Evolutionary conservation across 1,284 basidiomycete species (phyloP), one percentile per base, ranked within the genome.

Genomic region (Ustilago sp.): DNA sequence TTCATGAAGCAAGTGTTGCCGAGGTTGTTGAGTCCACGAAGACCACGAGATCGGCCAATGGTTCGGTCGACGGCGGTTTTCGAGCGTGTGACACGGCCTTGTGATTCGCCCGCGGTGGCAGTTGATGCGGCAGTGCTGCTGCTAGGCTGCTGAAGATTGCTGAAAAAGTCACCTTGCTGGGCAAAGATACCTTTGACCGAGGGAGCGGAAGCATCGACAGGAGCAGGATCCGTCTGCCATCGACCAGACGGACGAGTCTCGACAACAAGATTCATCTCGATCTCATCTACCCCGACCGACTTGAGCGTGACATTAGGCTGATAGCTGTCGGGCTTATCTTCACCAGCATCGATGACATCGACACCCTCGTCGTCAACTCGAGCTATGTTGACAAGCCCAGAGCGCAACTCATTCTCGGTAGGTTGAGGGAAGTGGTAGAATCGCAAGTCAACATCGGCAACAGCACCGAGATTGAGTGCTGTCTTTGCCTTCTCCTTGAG

Each of bases 1-100:
- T 98, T 98, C 94, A 98, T 97, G 87, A 96, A 96, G 84, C 94
- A 95, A 1, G 94, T 96, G 83, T 95, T 98, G 38, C 87, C 94
- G 89, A 96, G 91, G 84, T 98, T 97, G 48, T 91, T 91, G 32
- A 98, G 88, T 36, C 95, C 95, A 17, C 95, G 89, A 1, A 93
- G 92, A 1, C 94, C 94, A 31, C 91, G 80, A 69, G 69, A 83
- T 77, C 63, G 77, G 67, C 54, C 80, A 59, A 57, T 71, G 63
- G 31, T 74, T 62, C 76, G 62, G 58, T 80, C 82, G 12, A n/a
- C 15, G 9, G 63, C 76, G 4, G 75, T 68, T 51, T 77, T 73
- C 8, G 80, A 79, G 11, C 79, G 68, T n/a, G 78, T 80, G 31
- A 80, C 32, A 85, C 79, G 55, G 68, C 75, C 69, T 53, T 63